Evolutionary conservation across 1,139 yeast genomes (phyloP).

Genomic region (Wickerhamomyces sp.): DNA sequence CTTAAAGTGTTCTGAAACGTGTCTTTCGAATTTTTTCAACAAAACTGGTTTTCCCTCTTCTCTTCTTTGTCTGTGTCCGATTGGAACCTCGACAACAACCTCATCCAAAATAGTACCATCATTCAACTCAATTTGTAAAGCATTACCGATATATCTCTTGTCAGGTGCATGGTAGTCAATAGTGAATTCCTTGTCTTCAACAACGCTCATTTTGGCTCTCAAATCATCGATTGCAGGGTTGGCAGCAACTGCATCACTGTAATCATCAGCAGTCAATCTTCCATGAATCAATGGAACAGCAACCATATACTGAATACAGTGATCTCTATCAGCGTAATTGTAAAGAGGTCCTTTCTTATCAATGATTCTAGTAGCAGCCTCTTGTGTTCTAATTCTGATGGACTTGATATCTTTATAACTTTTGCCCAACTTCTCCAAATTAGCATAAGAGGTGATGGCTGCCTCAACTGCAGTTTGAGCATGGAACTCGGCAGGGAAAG

Average conservation of each 20-base stretch:
- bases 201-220: conserved; percentile 50
- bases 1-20: conserved; percentile 39
- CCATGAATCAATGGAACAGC: conserved; percentile 53
- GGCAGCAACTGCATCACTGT: conserved; percentile 44
- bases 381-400: conserved; percentile 50
- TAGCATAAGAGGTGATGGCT: conserved; percentile 39
- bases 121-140: conserved; percentile 42
- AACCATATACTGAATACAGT: conserved; percentile 58
- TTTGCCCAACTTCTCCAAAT: conserved; percentile 36
- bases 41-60: conserved; percentile 55
- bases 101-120: conserved; percentile 52
- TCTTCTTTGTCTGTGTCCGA: conserved; percentile 53
- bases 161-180: conserved; percentile 50
- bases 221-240: conserved; percentile 48
- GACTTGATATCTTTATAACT: conserved; percentile 43
- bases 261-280: conserved; percentile 51
- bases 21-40: conserved; percentile 44
- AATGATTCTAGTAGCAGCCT: conserved; percentile 54
- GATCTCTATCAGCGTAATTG: conserved; percentile 61
- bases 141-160: conserved; percentile 54
- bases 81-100: conserved; percentile 50
- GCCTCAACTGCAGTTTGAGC: conserved; percentile 65
- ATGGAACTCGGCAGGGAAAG: conserved; percentile 63
- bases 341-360: conserved; percentile 54
- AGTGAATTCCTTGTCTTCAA: conserved; percentile 43